Percentiles rank a stretch among this genome's conserved stretches.
phyloP scores from a whole-genome alignment of 1,284 basidiomycete genomes.

The Xerocomus nothofagi region DNA sequence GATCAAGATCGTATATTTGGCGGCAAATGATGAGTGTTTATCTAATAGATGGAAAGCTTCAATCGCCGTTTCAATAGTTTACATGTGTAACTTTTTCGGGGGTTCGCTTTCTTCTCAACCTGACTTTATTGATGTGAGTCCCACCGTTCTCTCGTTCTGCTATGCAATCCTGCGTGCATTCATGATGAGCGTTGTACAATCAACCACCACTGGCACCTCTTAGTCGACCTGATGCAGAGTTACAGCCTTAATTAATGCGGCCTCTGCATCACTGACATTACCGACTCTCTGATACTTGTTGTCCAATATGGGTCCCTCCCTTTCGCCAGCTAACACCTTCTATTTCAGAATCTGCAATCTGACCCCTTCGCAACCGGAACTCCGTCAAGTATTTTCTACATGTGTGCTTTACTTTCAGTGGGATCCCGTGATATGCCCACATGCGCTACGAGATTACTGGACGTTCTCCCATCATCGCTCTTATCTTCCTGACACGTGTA shows the following conservation, averaged over 20 bases:
- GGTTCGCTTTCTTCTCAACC: not conserved
- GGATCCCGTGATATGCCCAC: conserved; percentile 7
- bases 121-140: conserved; percentile 21
- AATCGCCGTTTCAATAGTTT: conserved; percentile 26
- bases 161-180: conserved; percentile 19
- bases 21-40: too few species aligned
- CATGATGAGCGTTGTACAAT: conserved; percentile 75
- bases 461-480: not conserved
- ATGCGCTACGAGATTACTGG: not conserved
- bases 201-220: conserved; percentile 84
- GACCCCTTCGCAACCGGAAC: not conserved
- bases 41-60: conserved; percentile 5
- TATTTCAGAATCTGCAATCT: conserved; percentile 5
- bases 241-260: conserved; percentile 39
- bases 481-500: conserved; percentile 13
- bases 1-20: too few species aligned
- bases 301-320: not conserved
- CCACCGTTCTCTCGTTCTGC: not conserved
- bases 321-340: conserved; percentile 17
- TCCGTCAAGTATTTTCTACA: not conserved
- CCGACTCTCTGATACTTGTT: conserved; percentile 68
- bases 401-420: not conserved
- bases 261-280: conserved; percentile 71
- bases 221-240: conserved; percentile 68
- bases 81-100: not conserved